Percentiles rank a stretch among this genome's conserved stretches.
These are phyloP conservation scores for Grosmannia penicillata DNA, from an alignment of 2,329 filamentous ascomycete genomes.

Conservation along the genomic window DNA sequence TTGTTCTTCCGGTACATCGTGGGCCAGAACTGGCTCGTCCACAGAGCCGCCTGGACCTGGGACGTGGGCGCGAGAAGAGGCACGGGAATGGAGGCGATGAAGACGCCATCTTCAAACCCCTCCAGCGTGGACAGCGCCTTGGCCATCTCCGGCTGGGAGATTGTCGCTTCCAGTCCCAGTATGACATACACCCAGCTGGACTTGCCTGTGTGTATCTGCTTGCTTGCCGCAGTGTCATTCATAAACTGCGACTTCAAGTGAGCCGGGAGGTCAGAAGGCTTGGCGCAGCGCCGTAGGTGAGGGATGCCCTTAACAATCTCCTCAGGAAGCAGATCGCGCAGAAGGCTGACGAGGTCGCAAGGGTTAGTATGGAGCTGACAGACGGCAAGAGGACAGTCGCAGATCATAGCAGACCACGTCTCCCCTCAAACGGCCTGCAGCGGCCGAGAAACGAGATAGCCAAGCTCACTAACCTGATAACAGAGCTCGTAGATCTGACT, in stretches of 20 bases:
- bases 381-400: no score
- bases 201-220: constrained; percentile 43
- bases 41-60: constrained; percentile 56
- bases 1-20: constrained; percentile 79
- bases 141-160: constrained; percentile 39
- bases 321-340: constrained; percentile 41
- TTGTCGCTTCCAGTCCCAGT: constrained; percentile 32
- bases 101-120: constrained; percentile 33
- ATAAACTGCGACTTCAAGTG: constrained; percentile 49
- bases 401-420: no score
- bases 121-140: constrained; percentile 31
- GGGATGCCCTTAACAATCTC: constrained; percentile 49
- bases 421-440: no score
- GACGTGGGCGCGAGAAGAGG: constrained; percentile 63
- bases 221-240: constrained; percentile 38
- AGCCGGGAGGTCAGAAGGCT: constrained; percentile 50
- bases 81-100: constrained; percentile 50
- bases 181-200: constrained; percentile 46
- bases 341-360: constrained; percentile 24
- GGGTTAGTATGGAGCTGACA: no score
- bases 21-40: constrained; percentile 69
- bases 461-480: constrained; percentile 50
- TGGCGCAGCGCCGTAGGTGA: constrained; percentile 64
- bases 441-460: neutral
- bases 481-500: constrained; percentile 53